Base-by-base conservation (phyloP, 208 protist species). In the Acanthamoeba lenticulata region DNA sequence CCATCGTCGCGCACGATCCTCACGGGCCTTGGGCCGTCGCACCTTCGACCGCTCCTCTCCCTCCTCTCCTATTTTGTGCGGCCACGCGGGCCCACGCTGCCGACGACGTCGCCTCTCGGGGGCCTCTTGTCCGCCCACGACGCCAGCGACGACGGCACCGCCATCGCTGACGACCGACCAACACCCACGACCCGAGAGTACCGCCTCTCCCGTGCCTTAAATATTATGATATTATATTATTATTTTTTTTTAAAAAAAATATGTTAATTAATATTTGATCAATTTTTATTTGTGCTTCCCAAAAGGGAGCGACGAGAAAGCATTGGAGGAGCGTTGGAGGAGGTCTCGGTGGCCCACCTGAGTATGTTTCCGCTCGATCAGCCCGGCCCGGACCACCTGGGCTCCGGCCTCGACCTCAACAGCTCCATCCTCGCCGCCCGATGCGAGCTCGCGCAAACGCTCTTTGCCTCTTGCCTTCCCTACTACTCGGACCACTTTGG, bases 401-500 rank as follows among this genome's bases (percentile, higher is more conserved):
- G n/a, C n/a, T 34, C 29, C 65, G 2, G 36, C 65, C 67, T 21
- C 4, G 24, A 62, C 5, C 55, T 67, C 7, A 36, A 36, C n/a
- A 13, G n/a, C 60, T 67, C 60, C 7, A 67, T 79, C 21, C 69
- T 79, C 19, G 1, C 36, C 9, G 27, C 69, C 5, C 69, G 69
- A 19, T 79, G 69, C 69, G 34, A 29, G 4, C 38, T 79, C 40
- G 40, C 69, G 7, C 69, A 79, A 21, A 79, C 38, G 6, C 40
- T 79, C 38, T 79, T 79, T 32, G 69, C 69, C 40, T 79, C 69
- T 21, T 27, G 44, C 21, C 40, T 79, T 29, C 69, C 69, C 38
- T 79, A 79, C 69, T 79, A 79, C 69, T 42, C 69, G 7, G 69
- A 79, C 69, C 69, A 79, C 40, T 79, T 79, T 79, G 69, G 69